Percentiles rank a stretch among this genome's conserved stretches.
phyloP scores from a whole-genome alignment of 2,329 filamentous ascomycete species.

The Alternaria alternata region DNA sequence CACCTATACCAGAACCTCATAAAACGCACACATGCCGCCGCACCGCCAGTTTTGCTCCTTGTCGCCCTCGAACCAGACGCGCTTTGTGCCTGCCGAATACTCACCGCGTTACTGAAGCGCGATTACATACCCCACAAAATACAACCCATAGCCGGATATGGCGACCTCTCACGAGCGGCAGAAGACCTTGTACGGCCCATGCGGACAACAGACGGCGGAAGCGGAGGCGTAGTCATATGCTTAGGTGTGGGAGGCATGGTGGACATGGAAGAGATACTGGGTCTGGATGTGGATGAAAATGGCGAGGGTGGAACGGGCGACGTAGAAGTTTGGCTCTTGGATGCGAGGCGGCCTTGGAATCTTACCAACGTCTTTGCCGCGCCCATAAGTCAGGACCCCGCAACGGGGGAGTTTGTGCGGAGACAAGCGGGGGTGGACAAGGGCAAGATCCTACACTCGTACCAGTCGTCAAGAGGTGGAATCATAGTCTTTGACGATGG shows the following conservation, averaged over 20 bases:
- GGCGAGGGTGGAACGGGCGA: slow-evolving; percentile 71
- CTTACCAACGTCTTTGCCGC: slow-evolving; percentile 91
- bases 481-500: slow-evolving; percentile 96
- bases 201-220: slow-evolving; percentile 84
- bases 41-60: slow-evolving; percentile 88
- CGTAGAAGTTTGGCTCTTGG: slow-evolving; percentile 95
- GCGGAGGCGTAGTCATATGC: slow-evolving; percentile 88
- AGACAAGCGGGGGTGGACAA: slow-evolving; percentile 72
- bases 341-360: slow-evolving; percentile 93
- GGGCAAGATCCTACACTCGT: slow-evolving; percentile 75
- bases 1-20: slow-evolving; percentile 92
- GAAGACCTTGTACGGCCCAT: slow-evolving; percentile 82
- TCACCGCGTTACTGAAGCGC: slow-evolving; percentile 91
- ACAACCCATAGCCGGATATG: slow-evolving; percentile 91
- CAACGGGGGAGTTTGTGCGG: slow-evolving; percentile 58
- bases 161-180: slow-evolving; percentile 82
- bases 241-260: slow-evolving; percentile 92
- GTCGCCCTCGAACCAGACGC: slow-evolving; percentile 95
- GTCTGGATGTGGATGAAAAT: slow-evolving; percentile 74
- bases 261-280: slow-evolving; percentile 81
- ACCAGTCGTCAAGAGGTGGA: slow-evolving; percentile 81
- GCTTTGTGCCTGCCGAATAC: slow-evolving; percentile 92
- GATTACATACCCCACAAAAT: slow-evolving; percentile 99
- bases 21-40: slow-evolving; percentile 85
- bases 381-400: slow-evolving; percentile 51